Evolutionary conservation across 768 basidiomycete genomes (phyloP), one percentile per base, ranked within the genome.

Genomic region (Wakefieldia striispora): DNA sequence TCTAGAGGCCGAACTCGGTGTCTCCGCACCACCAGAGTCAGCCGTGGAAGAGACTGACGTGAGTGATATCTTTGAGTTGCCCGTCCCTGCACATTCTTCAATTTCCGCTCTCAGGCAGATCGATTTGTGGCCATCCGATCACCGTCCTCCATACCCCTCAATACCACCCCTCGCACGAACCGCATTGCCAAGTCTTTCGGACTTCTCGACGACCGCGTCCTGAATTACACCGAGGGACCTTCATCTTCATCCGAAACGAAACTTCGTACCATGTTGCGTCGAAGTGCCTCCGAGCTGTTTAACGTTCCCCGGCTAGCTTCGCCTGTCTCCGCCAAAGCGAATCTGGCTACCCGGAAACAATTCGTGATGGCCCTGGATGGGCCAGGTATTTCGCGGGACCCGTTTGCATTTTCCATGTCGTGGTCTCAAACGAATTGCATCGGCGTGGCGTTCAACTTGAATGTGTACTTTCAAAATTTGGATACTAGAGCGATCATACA

Each of bases 101-200:
- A 33, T 26, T 29, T 40, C 46, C 7, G 19, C 36, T 47, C 27
- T 3, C 43, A 85, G 83, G 73, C 77, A 35, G 83, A 86, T 55
- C 74, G 84, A 39, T 86, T 86, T 60, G 75, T 86, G 33, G 68
- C 84, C 2, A 67, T 70, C 6, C 75, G 80, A 14, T 78, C 80
- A 6, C 76, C 78, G 38, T 64, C 65, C 7, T 64, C 73, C 10
- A 59, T 83, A 8, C 83, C 84, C 4, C 75, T 86, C 40, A 76
- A 81, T 47, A 75, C 71, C 31, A 86, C 83, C 2, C 84, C 84
- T 12, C 79, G 84, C 16, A 83, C 84, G n/a, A 79, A 76, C 46
- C 78, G 84, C 19, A 82, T 86, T 39, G 80, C 82, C 56, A 78
- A 78, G 54, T 70, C 78, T 21, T 82, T 85, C 38, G 84, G 84